Percentiles rank a stretch among this genome's conserved stretches.
These are phyloP conservation scores for Liquidambar formosana DNA, from an alignment of 164 flowering plant genomes.

Conservation along the genomic window DNA sequence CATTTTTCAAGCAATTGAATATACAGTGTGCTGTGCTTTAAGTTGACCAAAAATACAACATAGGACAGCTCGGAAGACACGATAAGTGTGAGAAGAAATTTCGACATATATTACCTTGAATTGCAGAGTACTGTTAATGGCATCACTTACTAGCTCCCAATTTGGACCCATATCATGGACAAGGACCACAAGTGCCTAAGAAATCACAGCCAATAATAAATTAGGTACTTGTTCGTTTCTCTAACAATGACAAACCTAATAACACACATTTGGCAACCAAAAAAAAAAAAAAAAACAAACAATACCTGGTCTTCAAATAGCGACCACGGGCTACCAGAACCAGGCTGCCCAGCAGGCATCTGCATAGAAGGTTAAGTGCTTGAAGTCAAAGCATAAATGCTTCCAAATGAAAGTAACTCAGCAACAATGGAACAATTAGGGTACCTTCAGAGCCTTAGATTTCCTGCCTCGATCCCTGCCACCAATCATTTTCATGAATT, in stretches of 20 bases:
- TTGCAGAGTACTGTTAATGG: slow-evolving; percentile 77
- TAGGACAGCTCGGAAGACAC: neutral
- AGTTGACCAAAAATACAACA: neutral
- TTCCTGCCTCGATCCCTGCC: slow-evolving; percentile 81
- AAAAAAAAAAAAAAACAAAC: neutral
- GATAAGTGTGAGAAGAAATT: neutral
- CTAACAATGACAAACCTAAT: slow-evolving; percentile 1
- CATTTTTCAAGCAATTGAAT: neutral
- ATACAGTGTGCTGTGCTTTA: neutral
- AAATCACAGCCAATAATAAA: slow-evolving; percentile 2
- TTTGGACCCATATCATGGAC: slow-evolving; percentile 99
- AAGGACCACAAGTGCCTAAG: slow-evolving; percentile 95
- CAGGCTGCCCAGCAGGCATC: slow-evolving; percentile 61
- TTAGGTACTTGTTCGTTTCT: neutral
- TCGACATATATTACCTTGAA: slow-evolving; percentile 59
- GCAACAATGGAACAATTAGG: neutral
- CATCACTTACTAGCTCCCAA: slow-evolving; percentile 99
- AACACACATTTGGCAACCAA: slow-evolving; percentile 1
- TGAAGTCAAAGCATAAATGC: slow-evolving; percentile 9
- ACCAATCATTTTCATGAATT: slow-evolving; percentile 62
- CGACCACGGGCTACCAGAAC: slow-evolving; percentile 81
- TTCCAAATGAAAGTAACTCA: neutral
- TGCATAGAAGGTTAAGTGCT: slow-evolving; percentile 32
- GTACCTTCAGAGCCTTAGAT: slow-evolving; percentile 73
- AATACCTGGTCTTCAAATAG: slow-evolving; percentile 89